These are phyloP conservation scores for Arthrobotrys sphaeroides DNA, from an alignment of 2,329 filamentous ascomycete species.

Conservation along the genomic window DNA sequence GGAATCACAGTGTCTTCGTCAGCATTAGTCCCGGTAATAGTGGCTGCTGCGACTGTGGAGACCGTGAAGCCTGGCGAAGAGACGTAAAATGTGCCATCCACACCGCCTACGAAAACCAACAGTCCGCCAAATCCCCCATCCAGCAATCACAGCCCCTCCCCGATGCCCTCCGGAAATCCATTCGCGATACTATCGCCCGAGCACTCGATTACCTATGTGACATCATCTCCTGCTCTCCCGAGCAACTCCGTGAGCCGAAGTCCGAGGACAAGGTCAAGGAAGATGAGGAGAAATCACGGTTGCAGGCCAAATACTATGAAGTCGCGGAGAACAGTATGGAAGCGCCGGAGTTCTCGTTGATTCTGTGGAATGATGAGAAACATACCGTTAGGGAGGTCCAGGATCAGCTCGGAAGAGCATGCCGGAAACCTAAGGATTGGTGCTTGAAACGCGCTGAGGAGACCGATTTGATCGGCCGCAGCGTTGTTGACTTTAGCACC, in stretches of 20 bases:
- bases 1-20: conserved; percentile 89
- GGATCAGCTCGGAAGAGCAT: conserved; percentile 89
- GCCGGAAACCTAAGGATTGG: conserved; percentile 74
- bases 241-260: conserved; percentile 88
- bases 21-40: conserved; percentile 88
- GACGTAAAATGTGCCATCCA: conserved; percentile 95
- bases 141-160: conserved; percentile 66
- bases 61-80: conserved; percentile 89
- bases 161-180: conserved; percentile 76
- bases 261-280: conserved; percentile 79
- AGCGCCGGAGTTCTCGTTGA: conserved; percentile 71
- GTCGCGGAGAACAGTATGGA: conserved; percentile 45
- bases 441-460: conserved; percentile 82
- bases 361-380: conserved; percentile 99
- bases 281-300: conserved; percentile 81
- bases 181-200: conserved; percentile 84
- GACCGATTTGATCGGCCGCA: conserved; percentile 86
- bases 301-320: conserved; percentile 79
- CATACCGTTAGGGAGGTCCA: conserved; percentile 92
- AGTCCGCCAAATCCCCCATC: conserved; percentile 65
- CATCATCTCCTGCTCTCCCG: conserved; percentile 95
- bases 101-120: conserved; percentile 69
- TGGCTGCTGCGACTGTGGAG: conserved; percentile 96
- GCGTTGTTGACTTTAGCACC: conserved; percentile 78
- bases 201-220: conserved; percentile 96